Base-by-base conservation (phyloP, 352 stramenopile species). In the Pythium scleroteichum region DNA sequence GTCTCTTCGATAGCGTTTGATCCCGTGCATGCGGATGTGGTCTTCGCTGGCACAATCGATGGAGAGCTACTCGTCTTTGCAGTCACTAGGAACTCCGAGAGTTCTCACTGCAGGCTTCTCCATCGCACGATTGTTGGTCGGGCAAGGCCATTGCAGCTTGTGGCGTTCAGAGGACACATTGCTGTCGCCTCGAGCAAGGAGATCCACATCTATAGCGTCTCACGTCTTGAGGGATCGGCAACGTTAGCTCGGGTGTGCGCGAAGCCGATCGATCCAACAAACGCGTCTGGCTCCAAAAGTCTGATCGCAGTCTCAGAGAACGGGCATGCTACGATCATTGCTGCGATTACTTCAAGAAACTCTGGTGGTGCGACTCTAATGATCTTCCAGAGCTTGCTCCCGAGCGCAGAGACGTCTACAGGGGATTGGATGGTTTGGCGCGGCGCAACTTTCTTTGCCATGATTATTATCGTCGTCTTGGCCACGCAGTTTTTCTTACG, bases 1-100 rank as follows among this genome's bases (percentile, higher is more conserved):
- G 63, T 78, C 20, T 53, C 66, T 0, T 87, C 78, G 0, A 75
- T 90, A 32, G 62, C 64, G 2, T 87, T 88, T 33, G 80, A 88
- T 38, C 35, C 61, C 0, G 33, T 63, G 8, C 56, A 77, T 6
- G 52, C 53, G 0, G 74, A 85, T 1, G 47, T 88, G n/a, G 26
- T 90, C 17, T 90, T 82, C 40, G 58, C 52, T 14, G 78, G 78
- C 0, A 88, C 80, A 0, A 35, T 62, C 0, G 33, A 62, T n/a
- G 78, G 80, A 10, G 74, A 87, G 27, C 32, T 90, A 13, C 63
- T 90, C 5, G 61, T 66, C 16, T 87, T 79, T 35, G 23, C 38
- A 8, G 53, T 78, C 0, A 6, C 10, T 13, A 22, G 33, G 1
- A 59, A 32, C 48, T 8, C 29, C 3, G 14, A 69, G 49, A 45